Evolutionary conservation across 2,329 filamentous ascomycete species (phyloP), one percentile per base, ranked within the genome.

Genomic region (Thielaviopsis ethacetica): DNA sequence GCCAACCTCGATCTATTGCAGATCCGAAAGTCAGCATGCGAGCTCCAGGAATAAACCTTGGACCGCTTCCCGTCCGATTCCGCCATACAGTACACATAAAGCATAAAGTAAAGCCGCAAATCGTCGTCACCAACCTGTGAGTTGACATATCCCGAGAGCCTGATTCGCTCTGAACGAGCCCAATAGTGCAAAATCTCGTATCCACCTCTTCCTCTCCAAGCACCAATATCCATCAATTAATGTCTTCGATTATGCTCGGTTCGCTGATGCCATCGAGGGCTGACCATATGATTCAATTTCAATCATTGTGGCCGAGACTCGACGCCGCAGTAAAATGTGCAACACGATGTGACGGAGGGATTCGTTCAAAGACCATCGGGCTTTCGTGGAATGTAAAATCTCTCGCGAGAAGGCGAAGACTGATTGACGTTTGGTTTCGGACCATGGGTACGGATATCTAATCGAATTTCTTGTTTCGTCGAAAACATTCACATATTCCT

Each of bases 1-100:
- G 82, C 93, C 93, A 80, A 97, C 91, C 83, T 98, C 93, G 83
- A 98, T 93, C 93, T 98, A 79, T 71, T 74, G 66, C 69, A 81
- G 79, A 83, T 76, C 75, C 67, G 67, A 76, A 79, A 84, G 79
- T 85, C 81, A 85, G 82, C 82, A 82, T 83, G 82, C 82, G 82
- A 85, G 79, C 82, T 85, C 82, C 82, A 83, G 79, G 80, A 80
- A 71, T 71, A 75, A 76, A 76, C 78, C 79, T 77, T 84, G 82
- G 82, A 84, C 82, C 82, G 82, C 82, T 84, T 83, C 82, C 82
- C 82, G 82, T 83, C 81, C 82, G 80, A 80, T 81, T 83, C 81
- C 80, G 74, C 73, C 53, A 58, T 56, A 61, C 59, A 53, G 41
- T 59, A 60, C 59, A 65, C 62, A 64, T 59, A 54, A 61, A 63